phyloP scores from a whole-genome alignment of 2,329 filamentous ascomycete species.

The Fusarium buxicola region DNA sequence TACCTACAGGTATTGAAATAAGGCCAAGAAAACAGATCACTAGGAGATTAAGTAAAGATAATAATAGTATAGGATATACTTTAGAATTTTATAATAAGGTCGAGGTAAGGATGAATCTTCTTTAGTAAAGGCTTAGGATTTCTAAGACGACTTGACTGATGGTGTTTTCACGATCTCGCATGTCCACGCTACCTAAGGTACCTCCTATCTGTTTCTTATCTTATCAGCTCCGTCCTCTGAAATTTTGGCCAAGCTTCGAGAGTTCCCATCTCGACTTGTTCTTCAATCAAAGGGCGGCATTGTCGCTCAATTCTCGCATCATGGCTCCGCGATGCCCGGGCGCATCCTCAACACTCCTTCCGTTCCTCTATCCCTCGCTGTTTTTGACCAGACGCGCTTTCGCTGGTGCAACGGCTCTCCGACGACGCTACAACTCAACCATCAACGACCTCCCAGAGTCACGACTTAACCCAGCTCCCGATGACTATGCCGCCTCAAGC shows the following conservation, averaged over 20 bases:
- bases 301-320: slow-evolving; percentile 13
- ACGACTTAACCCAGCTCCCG: slow-evolving; percentile 82
- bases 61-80: too few species aligned
- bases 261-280: too few species aligned
- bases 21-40: too few species aligned
- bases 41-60: too few species aligned
- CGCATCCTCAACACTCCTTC: slow-evolving; percentile 42
- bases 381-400: slow-evolving; percentile 44
- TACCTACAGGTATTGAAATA: too few species aligned
- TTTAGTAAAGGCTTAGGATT: too few species aligned
- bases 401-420: slow-evolving; percentile 19
- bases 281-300: slow-evolving; percentile 2
- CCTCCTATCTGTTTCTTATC: slow-evolving; percentile 28
- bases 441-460: slow-evolving; percentile 58
- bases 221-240: slow-evolving; percentile 29
- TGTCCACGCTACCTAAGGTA: background rate
- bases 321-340: slow-evolving; percentile 48
- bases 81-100: too few species aligned
- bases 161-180: too few species aligned
- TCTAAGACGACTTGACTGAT: too few species aligned
- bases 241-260: slow-evolving; percentile 25
- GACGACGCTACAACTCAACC: slow-evolving; percentile 45
- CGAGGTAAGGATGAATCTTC: too few species aligned
- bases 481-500: slow-evolving; percentile 83
- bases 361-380: slow-evolving; percentile 64